Percentiles rank a stretch among this genome's conserved stretches.
Conservation (phyloP, 768 basidiomycete genomes). For the Lactarius tabidus region DNA sequence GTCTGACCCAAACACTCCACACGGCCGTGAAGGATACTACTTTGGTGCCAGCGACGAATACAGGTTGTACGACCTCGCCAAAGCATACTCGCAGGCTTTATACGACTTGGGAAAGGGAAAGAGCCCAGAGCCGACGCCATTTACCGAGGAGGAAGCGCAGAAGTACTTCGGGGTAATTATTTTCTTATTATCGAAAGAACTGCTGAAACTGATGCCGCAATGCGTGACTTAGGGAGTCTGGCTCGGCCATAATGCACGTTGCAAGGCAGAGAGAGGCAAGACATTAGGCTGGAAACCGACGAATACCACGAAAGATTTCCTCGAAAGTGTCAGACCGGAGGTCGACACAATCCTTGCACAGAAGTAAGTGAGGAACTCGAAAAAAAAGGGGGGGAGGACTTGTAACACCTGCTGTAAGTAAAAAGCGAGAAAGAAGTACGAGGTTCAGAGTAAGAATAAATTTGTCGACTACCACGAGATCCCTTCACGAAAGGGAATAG, state of each 20-base stretch:
- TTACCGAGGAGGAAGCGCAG: conserved; percentile 40
- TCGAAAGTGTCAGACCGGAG: conserved; percentile 46
- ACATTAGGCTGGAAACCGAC: conserved; percentile 51
- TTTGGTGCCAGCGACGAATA: conserved; percentile 36
- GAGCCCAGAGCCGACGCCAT: conserved; percentile 41
- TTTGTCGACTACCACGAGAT: neutral
- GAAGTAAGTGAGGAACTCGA: neutral
- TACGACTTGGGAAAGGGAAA: conserved; percentile 32
- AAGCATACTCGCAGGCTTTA: conserved; percentile 36
- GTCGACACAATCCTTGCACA: conserved; percentile 32
- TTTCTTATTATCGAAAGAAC: neutral
- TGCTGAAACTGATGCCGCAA: neutral
- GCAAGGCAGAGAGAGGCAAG: conserved; percentile 40
- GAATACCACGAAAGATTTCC: conserved; percentile 46
- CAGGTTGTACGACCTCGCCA: conserved; percentile 34
- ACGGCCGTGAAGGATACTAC: conserved; percentile 38
- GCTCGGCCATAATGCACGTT: conserved; percentile 40
- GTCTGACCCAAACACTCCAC: conserved; percentile 26
- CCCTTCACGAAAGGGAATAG: neutral
- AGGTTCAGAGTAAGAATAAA: neutral
- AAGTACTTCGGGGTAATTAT: conserved; percentile 35
- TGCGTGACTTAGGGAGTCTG: conserved; percentile 18
- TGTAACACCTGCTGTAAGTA: neutral
- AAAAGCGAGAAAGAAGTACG: no score
- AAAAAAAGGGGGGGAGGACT: no score